These are phyloP conservation scores for Mucuna pruriens DNA, from an alignment of 306 rosid genomes.

Conservation along the genomic window DNA sequence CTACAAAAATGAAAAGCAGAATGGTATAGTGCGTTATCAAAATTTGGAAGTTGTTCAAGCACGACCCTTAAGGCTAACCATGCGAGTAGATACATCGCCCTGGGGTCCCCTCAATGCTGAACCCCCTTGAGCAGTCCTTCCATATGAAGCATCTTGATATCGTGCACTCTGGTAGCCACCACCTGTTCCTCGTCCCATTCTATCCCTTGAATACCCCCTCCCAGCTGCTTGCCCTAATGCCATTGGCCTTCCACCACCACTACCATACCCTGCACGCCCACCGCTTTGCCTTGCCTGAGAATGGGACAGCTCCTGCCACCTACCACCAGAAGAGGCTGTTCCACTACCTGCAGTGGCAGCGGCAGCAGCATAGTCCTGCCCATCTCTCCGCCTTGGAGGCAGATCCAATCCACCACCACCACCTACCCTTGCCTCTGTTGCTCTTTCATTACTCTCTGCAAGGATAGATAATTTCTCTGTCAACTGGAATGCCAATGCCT, in stretches of 20 bases:
- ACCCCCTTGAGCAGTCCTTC: conserved; percentile 35
- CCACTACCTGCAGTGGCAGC: conserved; percentile 38
- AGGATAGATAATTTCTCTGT: conserved; percentile 81
- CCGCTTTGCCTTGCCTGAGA: conserved; percentile 74
- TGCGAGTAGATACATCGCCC: conserved; percentile 66
- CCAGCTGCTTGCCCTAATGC: conserved; percentile 54
- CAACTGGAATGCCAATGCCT: conserved; percentile 81
- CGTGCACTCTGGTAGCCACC: conserved; percentile 59
- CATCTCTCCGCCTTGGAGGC: conserved; percentile 77
- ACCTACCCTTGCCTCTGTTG: conserved; percentile 76
- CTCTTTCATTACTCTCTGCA: conserved; percentile 90
- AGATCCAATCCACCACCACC: conserved; percentile 93
- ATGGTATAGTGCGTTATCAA: neutral
- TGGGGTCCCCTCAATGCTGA: conserved; percentile 67
- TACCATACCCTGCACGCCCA: conserved; percentile 67
- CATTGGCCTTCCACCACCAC: conserved; percentile 55
- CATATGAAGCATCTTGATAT: neutral
- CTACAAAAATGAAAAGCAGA: conserved; percentile 16
- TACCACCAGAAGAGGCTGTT: conserved; percentile 47
- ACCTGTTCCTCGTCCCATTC: conserved; percentile 55
- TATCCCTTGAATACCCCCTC: conserved; percentile 60
- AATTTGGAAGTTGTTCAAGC: conserved; percentile 35
- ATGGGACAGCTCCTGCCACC: conserved; percentile 79
- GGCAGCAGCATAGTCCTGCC: conserved; percentile 72
- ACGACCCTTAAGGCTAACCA: conserved; percentile 84